phyloP scores from a whole-genome alignment of 257 asterid genomes.

The Petunia axillaris region DNA sequence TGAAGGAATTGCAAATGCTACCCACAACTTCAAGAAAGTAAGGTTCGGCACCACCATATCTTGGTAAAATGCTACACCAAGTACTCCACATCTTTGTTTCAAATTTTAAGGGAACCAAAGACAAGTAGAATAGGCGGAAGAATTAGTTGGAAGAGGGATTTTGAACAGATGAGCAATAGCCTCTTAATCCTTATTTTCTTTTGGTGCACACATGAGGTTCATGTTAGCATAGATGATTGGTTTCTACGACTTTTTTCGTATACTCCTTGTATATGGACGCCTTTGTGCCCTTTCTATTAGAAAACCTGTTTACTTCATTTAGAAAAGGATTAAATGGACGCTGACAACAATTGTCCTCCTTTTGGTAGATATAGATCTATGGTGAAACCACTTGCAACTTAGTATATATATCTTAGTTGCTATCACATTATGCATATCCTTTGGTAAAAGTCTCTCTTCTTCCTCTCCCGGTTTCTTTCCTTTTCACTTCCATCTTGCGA shows the following conservation, averaged over 20 bases:
- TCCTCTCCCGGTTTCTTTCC: slow-evolving; percentile 1
- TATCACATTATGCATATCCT: neutral
- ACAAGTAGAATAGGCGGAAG: neutral
- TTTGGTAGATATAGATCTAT: neutral
- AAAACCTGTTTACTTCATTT: no score
- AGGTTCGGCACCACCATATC: neutral
- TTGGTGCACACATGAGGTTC: no score
- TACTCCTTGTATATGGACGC: no score
- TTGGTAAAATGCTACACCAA: neutral
- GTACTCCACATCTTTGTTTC: neutral
- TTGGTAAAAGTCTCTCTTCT: slow-evolving; percentile 9
- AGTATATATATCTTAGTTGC: neutral
- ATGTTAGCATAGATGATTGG: no score
- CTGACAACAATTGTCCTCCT: neutral
- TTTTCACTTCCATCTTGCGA: neutral
- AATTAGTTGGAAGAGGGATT: neutral
- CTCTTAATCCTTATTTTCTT: no score
- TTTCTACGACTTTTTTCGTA: no score
- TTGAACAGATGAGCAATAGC: no score
- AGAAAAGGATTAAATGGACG: neutral
- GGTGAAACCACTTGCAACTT: neutral
- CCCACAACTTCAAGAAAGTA: slow-evolving; percentile 4
- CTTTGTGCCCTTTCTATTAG: no score
- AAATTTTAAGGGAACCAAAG: neutral
- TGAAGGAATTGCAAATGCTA: neutral